These are phyloP conservation scores for Pleurotus tuoliensis DNA, from an alignment of 768 basidiomycete species.

Conservation along the genomic window DNA sequence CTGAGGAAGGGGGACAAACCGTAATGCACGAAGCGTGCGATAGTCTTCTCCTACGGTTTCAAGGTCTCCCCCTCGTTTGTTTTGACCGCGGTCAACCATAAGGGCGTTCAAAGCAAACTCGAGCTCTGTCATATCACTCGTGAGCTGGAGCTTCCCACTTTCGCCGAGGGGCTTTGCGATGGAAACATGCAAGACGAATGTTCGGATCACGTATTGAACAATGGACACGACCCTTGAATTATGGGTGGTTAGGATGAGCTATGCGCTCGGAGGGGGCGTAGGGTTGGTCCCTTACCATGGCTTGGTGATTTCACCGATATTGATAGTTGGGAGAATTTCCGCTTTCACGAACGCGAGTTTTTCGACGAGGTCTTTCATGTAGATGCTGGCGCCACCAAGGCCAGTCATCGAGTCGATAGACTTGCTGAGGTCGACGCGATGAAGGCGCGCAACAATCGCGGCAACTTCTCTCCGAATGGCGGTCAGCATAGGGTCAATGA, in stretches of 20 bases:
- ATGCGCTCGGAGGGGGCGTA: too few relatives aligned
- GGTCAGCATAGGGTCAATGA: constrained; percentile 58
- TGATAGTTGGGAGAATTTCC: constrained; percentile 70
- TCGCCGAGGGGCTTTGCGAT: constrained; percentile 91
- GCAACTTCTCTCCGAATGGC: constrained; percentile 80
- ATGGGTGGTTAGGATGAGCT: not conserved
- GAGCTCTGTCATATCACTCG: constrained; percentile 93
- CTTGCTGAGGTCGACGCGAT: constrained; percentile 80
- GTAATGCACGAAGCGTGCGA: constrained; percentile 76
- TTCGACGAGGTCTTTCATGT: constrained; percentile 90
- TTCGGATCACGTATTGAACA: constrained; percentile 75
- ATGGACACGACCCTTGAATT: constrained; percentile 49
- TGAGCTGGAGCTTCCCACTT: constrained; percentile 89
- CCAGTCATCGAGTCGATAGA: constrained; percentile 60
- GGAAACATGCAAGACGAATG: constrained; percentile 91
- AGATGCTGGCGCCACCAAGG: constrained; percentile 68
- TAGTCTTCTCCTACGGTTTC: constrained; percentile 87
- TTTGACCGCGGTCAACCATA: constrained; percentile 51
- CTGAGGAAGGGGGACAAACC: constrained; percentile 42
- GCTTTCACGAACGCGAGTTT: constrained; percentile 79
- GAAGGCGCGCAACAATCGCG: constrained; percentile 76
- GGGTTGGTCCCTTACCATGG: constrained; percentile 56
- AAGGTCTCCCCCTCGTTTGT: constrained; percentile 61
- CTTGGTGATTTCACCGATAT: constrained; percentile 64
- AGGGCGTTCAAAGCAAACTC: constrained; percentile 90